These are phyloP conservation scores for Vitis hybrid DNA, from an alignment of 177 flowering plant genomes.

Conservation along the genomic window DNA sequence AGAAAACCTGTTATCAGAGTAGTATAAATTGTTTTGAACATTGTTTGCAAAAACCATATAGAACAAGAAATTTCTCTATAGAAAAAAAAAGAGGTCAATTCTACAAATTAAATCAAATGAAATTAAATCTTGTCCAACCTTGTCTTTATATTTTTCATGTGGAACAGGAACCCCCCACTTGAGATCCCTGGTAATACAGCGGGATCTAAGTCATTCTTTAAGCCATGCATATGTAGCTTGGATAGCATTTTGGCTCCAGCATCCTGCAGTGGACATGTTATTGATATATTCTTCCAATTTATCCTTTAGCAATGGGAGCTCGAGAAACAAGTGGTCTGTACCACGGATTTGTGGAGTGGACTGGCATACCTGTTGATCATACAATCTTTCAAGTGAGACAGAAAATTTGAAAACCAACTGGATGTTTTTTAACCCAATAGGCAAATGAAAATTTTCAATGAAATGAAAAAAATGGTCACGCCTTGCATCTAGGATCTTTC, in stretches of 20 bases:
- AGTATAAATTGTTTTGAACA: not conserved
- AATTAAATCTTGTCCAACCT: slow-evolving; percentile 40
- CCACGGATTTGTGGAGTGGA: no score
- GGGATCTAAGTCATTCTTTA: slow-evolving; percentile 73
- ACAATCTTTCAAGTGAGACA: no score
- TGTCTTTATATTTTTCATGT: slow-evolving; percentile 76
- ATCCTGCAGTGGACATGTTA: slow-evolving; percentile 69
- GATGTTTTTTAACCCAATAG: no score
- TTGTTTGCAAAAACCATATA: no score
- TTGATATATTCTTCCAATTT: slow-evolving; percentile 41
- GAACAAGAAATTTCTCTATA: not conserved
- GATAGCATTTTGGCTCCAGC: slow-evolving; percentile 96
- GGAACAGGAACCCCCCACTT: slow-evolving; percentile 99
- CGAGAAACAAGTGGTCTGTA: no score
- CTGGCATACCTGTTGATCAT: no score
- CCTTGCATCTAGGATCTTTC: no score
- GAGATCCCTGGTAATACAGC: slow-evolving; percentile 92
- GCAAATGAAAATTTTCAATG: no score
- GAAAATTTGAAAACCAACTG: no score
- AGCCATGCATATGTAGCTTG: slow-evolving; percentile 91
- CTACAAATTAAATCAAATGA: not conserved
- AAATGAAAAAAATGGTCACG: no score
- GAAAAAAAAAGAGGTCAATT: no score
- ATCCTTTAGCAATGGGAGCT: no score
- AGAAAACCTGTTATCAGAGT: slow-evolving; percentile 53